Evolutionary conservation across 306 rosid species (phyloP).

Genomic region (Cucurbita ficifolia): DNA sequence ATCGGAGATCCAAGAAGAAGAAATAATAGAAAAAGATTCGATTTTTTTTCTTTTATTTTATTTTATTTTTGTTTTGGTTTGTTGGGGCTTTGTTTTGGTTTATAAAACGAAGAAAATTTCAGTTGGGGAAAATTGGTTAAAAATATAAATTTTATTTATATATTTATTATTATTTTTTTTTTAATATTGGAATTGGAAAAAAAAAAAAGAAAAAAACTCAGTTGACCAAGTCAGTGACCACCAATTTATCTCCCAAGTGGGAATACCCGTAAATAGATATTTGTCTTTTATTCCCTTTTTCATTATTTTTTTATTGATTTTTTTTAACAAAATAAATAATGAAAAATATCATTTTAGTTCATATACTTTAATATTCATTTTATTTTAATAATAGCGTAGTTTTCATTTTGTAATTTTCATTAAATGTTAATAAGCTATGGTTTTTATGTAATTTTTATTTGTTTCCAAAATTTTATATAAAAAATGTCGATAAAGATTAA

Average conservation of each 20-base stretch:
- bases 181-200: background rate
- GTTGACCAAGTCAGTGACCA: background rate
- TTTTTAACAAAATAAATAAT: too few species aligned
- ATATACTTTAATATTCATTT: too few species aligned
- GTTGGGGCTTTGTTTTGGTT: background rate
- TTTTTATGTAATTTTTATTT: too few species aligned
- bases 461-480: too few species aligned
- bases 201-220: background rate
- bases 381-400: too few species aligned
- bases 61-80: background rate
- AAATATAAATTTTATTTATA: background rate
- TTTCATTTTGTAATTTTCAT: too few species aligned
- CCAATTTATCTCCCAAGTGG: background rate
- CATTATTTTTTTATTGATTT: too few species aligned
- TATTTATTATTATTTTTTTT: too few species aligned
- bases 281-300: background rate
- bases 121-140: background rate
- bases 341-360: too few species aligned
- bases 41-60: background rate
- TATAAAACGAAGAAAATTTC: background rate
- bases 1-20: background rate
- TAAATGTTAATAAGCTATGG: too few species aligned
- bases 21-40: background rate
- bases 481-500: too few species aligned
- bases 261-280: background rate